Percentiles rank a stretch among this genome's conserved stretches.
phyloP scores from a whole-genome alignment of 208 protist genomes.

The Wallacemonas sp. region DNA sequence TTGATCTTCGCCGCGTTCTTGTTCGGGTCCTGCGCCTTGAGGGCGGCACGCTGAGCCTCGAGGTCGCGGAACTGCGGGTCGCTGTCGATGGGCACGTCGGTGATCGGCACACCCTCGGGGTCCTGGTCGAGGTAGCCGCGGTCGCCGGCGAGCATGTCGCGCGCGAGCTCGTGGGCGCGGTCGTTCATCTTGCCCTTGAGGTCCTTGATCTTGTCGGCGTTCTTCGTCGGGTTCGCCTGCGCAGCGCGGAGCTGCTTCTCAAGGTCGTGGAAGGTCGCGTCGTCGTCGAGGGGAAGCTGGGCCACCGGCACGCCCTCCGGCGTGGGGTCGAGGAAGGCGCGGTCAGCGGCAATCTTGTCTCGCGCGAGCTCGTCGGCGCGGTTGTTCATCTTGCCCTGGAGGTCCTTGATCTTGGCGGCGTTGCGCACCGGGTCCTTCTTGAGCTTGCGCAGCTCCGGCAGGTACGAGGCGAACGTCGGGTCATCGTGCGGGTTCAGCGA shows the following conservation, averaged over 20 bases:
- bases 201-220: slow-evolving; percentile 47
- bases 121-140: slow-evolving; percentile 75
- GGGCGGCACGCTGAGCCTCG: slow-evolving; percentile 64
- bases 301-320: slow-evolving; percentile 70
- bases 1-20: slow-evolving; percentile 48
- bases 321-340: slow-evolving; percentile 59
- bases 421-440: slow-evolving; percentile 53
- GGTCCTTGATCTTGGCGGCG: slow-evolving; percentile 43
- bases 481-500: slow-evolving; percentile 67
- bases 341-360: slow-evolving; percentile 56
- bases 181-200: slow-evolving; percentile 64
- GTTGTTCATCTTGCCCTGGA: slow-evolving; percentile 53
- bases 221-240: slow-evolving; percentile 49
- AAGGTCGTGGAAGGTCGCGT: slow-evolving; percentile 60
- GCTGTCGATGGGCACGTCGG: slow-evolving; percentile 49
- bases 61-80: slow-evolving; percentile 57
- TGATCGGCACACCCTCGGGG: slow-evolving; percentile 72
- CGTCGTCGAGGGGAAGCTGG: slow-evolving; percentile 60
- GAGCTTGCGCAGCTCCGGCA: slow-evolving; percentile 65
- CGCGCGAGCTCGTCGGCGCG: slow-evolving; percentile 52
- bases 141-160: slow-evolving; percentile 55
- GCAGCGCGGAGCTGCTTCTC: slow-evolving; percentile 66
- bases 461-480: slow-evolving; percentile 45
- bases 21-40: slow-evolving; percentile 59
- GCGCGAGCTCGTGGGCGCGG: slow-evolving; percentile 64